A percentile compares a stretch with the other conserved stretches of the same genome.
phyloP scores from a whole-genome alignment of 108 stramenopile species.

The Cylindrotheca fusiformis region DNA sequence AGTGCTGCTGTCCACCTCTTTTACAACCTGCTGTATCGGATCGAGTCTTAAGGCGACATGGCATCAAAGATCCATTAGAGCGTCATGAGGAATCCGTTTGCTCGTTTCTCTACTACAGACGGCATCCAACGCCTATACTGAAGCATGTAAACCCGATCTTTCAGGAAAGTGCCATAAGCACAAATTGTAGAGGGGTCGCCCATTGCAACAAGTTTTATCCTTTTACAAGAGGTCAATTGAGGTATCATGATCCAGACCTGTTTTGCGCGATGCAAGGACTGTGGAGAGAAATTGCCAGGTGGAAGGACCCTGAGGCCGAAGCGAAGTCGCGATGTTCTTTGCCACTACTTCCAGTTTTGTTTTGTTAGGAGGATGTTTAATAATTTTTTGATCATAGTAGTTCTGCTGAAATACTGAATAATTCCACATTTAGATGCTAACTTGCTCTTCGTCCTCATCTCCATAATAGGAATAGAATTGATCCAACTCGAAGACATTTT shows the following conservation, averaged over 20 bases:
- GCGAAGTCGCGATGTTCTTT: background rate
- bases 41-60: constrained; percentile 32
- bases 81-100: background rate
- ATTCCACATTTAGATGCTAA: no score
- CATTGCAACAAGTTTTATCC: constrained; percentile 89
- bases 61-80: constrained; percentile 14
- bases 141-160: constrained; percentile 26
- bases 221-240: constrained; percentile 76
- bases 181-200: constrained; percentile 21
- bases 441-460: constrained; percentile 31
- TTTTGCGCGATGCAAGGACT: constrained; percentile 45
- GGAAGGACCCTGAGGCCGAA: constrained; percentile 48
- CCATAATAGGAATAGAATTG: constrained; percentile 82
- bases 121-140: constrained; percentile 6
- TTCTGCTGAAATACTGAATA: no score
- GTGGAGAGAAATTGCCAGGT: constrained; percentile 64
- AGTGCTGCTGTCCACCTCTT: constrained; percentile 65
- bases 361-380: no score
- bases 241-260: constrained; percentile 54
- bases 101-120: background rate
- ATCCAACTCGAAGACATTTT: constrained; percentile 89
- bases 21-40: constrained; percentile 50
- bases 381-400: no score
- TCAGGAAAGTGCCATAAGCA: constrained; percentile 19
- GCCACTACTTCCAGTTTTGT: background rate